These are phyloP conservation scores for Diplogelasinospora grovesii DNA, from an alignment of 495 filamentous ascomycete genomes.

Conservation along the genomic window DNA sequence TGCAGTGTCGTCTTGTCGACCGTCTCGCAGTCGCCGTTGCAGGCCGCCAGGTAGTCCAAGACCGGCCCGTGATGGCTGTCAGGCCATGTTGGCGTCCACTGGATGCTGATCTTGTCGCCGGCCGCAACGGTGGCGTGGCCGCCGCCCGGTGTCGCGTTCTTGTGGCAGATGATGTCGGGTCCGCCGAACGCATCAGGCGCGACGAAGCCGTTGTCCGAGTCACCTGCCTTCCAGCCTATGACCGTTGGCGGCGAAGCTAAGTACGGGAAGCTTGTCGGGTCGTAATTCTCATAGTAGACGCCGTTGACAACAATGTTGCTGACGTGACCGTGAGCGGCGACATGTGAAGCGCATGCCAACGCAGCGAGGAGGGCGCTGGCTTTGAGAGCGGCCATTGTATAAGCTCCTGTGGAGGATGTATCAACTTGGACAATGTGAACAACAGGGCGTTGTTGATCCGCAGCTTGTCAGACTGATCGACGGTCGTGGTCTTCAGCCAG, in stretches of 20 bases:
- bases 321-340: conserved; percentile 57
- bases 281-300: conserved; percentile 38
- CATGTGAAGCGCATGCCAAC: conserved; percentile 45
- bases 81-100: conserved; percentile 43
- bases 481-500: too few species aligned
- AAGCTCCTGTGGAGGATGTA: too few species aligned
- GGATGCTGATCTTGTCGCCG: conserved; percentile 36
- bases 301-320: conserved; percentile 54
- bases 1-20: conserved; percentile 58
- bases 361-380: conserved; percentile 30
- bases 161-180: conserved; percentile 49
- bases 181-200: conserved; percentile 37
- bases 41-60: conserved; percentile 70
- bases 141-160: conserved; percentile 29
- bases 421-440: not conserved
- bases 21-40: conserved; percentile 59
- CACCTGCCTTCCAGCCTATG: conserved; percentile 49
- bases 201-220: conserved; percentile 56
- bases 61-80: conserved; percentile 52
- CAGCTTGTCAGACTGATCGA: too few species aligned
- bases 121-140: conserved; percentile 37
- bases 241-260: conserved; percentile 38
- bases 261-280: conserved; percentile 35
- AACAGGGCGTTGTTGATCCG: conserved; percentile 1
- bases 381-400: conserved; percentile 17